phyloP scores from a whole-genome alignment of 306 rosid genomes.

The Cicer bijugum region DNA sequence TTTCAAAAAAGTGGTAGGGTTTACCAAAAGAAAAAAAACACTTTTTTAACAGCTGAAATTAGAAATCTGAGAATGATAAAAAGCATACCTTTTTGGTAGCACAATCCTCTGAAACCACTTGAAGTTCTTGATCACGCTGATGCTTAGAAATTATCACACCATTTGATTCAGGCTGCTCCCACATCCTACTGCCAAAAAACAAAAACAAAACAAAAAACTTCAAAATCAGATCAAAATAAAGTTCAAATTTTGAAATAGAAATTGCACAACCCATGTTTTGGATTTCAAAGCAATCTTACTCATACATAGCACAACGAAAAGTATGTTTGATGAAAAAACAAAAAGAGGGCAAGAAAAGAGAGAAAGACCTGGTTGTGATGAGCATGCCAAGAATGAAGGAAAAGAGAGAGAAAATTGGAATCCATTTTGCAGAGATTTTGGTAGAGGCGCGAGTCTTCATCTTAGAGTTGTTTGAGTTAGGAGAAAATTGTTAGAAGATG shows the following conservation, averaged over 20 bases:
- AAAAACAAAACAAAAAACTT: not conserved
- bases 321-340: not conserved
- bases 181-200: slow-evolving; percentile 55
- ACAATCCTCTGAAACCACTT: slow-evolving; percentile 71
- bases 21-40: not conserved
- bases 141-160: slow-evolving; percentile 63
- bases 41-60: not conserved
- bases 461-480: slow-evolving; percentile 1
- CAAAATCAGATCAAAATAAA: slow-evolving; percentile 38
- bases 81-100: slow-evolving; percentile 56
- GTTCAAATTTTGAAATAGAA: slow-evolving; percentile 26
- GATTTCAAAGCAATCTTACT: slow-evolving; percentile 18
- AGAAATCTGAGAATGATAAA: not conserved
- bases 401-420: slow-evolving; percentile 78
- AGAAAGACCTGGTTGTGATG: slow-evolving; percentile 74
- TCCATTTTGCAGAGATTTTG: slow-evolving; percentile 81
- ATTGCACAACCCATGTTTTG: slow-evolving; percentile 16
- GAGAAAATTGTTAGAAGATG: slow-evolving; percentile 8
- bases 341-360: not conserved
- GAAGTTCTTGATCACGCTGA: slow-evolving; percentile 73
- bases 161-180: slow-evolving; percentile 71
- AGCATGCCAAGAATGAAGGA: slow-evolving; percentile 82
- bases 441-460: slow-evolving; percentile 70
- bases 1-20: slow-evolving; percentile 6
- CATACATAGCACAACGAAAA: not conserved